phyloP scores from a whole-genome alignment of 1,139 yeast species.

The Schwanniomyces etchellsii region DNA sequence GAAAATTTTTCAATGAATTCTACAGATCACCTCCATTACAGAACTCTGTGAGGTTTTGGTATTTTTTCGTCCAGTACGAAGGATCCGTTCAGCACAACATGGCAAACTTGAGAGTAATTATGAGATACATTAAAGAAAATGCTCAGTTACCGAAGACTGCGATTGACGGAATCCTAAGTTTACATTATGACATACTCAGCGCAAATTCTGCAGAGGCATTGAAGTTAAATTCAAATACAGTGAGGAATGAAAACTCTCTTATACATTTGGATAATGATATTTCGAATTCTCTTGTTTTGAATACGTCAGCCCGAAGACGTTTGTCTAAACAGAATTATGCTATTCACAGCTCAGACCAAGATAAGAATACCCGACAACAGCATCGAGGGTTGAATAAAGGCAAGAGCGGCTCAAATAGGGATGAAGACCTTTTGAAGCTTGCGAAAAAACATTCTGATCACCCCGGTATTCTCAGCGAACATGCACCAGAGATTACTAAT shows the following conservation, averaged over 20 bases:
- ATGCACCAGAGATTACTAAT: slow-evolving; percentile 53
- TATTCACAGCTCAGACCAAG: slow-evolving; percentile 10
- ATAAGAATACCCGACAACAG: not conserved
- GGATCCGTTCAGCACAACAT: slow-evolving; percentile 34
- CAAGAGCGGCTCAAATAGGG: slow-evolving; percentile 8
- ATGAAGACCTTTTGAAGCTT: slow-evolving; percentile 27
- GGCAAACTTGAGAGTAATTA: slow-evolving; percentile 35
- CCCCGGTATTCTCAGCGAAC: slow-evolving; percentile 49
- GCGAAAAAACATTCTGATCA: slow-evolving; percentile 49
- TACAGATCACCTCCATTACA: slow-evolving; percentile 30
- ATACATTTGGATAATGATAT: slow-evolving; percentile 18
- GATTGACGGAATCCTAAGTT: slow-evolving; percentile 33
- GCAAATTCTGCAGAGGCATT: slow-evolving; percentile 15
- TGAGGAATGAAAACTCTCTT: slow-evolving; percentile 15
- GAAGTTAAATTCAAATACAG: slow-evolving; percentile 7
- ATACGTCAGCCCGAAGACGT: slow-evolving; percentile 18
- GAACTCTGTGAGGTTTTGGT: slow-evolving; percentile 50
- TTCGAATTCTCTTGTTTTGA: slow-evolving; percentile 24
- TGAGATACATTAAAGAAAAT: slow-evolving; percentile 34
- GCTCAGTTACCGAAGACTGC: slow-evolving; percentile 43
- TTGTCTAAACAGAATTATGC: slow-evolving; percentile 17
- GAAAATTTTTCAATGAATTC: slow-evolving; percentile 39
- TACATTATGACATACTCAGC: slow-evolving; percentile 15
- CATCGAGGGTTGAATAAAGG: slow-evolving; percentile 2
- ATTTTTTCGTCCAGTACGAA: slow-evolving; percentile 49